phyloP scores from a whole-genome alignment of 169 alveolate species.

The Eimeria praecox region DNA sequence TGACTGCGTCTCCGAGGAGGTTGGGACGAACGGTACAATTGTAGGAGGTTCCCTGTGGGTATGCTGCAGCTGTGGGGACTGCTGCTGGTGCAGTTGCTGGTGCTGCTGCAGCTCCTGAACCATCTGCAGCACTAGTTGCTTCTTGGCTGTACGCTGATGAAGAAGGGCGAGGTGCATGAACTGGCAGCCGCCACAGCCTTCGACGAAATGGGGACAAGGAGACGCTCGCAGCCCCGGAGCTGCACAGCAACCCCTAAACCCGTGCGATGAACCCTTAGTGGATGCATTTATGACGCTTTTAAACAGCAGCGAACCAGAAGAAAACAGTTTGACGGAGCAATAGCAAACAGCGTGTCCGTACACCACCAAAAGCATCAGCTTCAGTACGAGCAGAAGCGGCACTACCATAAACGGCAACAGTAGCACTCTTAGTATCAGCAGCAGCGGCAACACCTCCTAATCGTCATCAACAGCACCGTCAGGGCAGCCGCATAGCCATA shows the following conservation, averaged over 20 bases:
- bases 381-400: neutral
- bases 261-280: neutral
- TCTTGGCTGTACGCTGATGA: slow-evolving; percentile 36
- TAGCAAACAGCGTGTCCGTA: neutral
- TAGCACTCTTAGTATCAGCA: neutral
- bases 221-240: slow-evolving; percentile 65
- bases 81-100: slow-evolving; percentile 24
- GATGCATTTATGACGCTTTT: neutral
- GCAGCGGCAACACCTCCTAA: neutral
- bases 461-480: neutral
- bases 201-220: slow-evolving; percentile 65
- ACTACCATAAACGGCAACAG: neutral
- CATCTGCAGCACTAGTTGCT: slow-evolving; percentile 49
- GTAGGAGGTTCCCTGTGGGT: neutral
- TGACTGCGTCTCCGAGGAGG: slow-evolving; percentile 17
- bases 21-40: neutral
- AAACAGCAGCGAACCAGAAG: neutral
- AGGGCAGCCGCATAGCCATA: neutral
- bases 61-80: neutral
- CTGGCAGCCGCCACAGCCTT: slow-evolving; percentile 71
- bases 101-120: slow-evolving; percentile 30
- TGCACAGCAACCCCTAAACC: neutral
- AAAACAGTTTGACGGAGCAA: neutral
- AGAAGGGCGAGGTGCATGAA: slow-evolving; percentile 5
- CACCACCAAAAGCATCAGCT: neutral